Evolutionary conservation across 139 green algal genomes (phyloP).

Genomic region (Deuterostichococcus epilithicus): DNA sequence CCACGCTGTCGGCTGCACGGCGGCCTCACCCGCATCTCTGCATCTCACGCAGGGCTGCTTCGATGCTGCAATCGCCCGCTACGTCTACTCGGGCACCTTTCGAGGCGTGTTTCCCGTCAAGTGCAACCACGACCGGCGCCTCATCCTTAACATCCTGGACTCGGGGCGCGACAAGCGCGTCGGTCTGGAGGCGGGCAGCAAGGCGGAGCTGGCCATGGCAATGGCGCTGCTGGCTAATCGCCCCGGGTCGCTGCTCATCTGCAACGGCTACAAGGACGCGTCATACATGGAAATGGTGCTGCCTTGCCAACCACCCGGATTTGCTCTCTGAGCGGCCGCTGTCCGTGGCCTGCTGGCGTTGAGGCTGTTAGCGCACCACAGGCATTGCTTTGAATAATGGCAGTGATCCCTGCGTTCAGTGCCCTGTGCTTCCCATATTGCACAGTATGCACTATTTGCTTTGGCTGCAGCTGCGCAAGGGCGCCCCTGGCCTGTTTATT

Average conservation of each 20-base stretch:
- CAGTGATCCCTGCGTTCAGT: no score
- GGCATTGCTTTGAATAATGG: no score
- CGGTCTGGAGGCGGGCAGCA: slow-evolving; percentile 61
- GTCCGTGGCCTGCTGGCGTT: no score
- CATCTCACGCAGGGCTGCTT: slow-evolving; percentile 27
- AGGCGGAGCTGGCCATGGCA: slow-evolving; percentile 64
- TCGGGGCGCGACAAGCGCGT: slow-evolving; percentile 32
- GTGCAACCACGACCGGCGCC: slow-evolving; percentile 52
- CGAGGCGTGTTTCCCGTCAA: slow-evolving; percentile 66
- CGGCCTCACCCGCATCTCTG: no score
- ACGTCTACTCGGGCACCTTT: slow-evolving; percentile 27
- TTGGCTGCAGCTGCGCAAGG: no score
- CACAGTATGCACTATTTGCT: no score
- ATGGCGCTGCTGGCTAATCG: slow-evolving; percentile 24
- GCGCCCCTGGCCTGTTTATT: no score
- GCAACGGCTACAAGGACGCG: slow-evolving; percentile 71
- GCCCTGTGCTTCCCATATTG: no score
- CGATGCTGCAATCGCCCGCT: slow-evolving; percentile 18
- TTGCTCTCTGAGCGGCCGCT: no score
- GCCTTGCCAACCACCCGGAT: no score
- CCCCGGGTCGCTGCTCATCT: slow-evolving; percentile 42
- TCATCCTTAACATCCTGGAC: slow-evolving; percentile 47
- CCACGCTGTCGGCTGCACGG: no score
- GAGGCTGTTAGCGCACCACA: no score
- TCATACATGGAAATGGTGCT: slow-evolving; percentile 60